Percentiles rank a stretch among this genome's conserved stretches.
Evolutionary conservation across 352 stramenopile species (phyloP).

Genomic region (Globisporangium irregulare): DNA sequence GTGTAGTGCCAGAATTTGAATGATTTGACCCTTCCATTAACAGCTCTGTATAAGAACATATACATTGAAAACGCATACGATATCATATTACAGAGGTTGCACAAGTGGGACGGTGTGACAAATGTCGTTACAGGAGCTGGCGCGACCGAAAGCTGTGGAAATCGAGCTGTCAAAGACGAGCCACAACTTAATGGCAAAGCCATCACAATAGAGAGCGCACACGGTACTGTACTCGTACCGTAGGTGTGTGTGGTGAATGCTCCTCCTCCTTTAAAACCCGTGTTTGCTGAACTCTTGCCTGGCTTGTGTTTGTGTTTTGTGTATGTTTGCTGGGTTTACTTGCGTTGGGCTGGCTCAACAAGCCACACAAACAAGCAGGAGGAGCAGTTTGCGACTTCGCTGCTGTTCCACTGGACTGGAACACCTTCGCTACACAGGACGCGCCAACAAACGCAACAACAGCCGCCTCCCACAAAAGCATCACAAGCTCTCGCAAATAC

Average conservation of each 20-base stretch:
- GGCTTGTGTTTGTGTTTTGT: background rate
- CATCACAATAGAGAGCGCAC: background rate
- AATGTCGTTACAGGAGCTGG: constrained; percentile 14
- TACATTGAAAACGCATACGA: background rate
- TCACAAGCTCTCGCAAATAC: too few species aligned
- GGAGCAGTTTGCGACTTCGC: too few species aligned
- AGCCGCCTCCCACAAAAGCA: too few species aligned
- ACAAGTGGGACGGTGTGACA: constrained; percentile 11
- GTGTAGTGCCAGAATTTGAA: background rate
- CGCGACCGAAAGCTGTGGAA: background rate
- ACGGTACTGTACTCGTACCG: background rate
- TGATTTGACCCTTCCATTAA: background rate
- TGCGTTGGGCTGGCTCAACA: too few species aligned
- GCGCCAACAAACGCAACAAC: too few species aligned
- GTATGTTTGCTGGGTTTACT: too few species aligned
- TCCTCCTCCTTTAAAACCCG: background rate
- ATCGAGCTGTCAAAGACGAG: constrained; percentile 1
- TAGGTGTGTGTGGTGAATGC: background rate
- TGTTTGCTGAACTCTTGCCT: background rate
- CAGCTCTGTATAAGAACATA: background rate
- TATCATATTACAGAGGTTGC: background rate
- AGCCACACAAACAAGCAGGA: too few species aligned
- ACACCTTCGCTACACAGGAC: too few species aligned
- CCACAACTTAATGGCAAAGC: background rate
- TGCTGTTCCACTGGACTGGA: too few species aligned